phyloP scores from a whole-genome alignment of 495 filamentous ascomycete species.

The Aspergillus avenaceus region DNA sequence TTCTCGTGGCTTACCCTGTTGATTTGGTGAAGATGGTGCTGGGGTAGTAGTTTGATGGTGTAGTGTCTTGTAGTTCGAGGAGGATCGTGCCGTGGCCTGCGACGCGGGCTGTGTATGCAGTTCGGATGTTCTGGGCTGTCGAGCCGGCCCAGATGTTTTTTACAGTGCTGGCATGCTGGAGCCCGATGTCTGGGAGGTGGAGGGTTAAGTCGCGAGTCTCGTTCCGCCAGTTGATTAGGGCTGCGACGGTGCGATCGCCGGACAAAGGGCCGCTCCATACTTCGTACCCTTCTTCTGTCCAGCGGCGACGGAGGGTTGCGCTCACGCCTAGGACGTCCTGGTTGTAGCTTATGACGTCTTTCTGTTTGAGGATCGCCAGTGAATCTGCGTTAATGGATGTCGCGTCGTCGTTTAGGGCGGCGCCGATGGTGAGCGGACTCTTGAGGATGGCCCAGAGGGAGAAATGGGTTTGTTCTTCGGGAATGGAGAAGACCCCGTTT shows the following conservation, averaged over 20 bases:
- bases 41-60: conserved; percentile 21
- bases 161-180: conserved; percentile 33
- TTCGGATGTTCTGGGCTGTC: conserved; percentile 26
- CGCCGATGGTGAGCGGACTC: conserved; percentile 51
- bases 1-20: conserved; percentile 21
- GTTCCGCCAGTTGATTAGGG: conserved; percentile 43
- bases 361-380: conserved; percentile 41
- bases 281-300: conserved; percentile 42
- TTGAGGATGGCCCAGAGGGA: conserved; percentile 56
- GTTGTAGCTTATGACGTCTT: conserved; percentile 49
- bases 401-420: conserved; percentile 31
- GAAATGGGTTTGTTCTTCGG: conserved; percentile 51
- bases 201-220: conserved; percentile 34
- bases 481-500: conserved; percentile 27
- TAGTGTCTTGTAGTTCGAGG: conserved; percentile 35
- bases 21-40: conserved; percentile 12
- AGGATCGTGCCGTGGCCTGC: conserved; percentile 41
- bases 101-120: conserved; percentile 32
- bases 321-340: conserved; percentile 49
- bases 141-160: conserved; percentile 41
- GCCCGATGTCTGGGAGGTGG: conserved; percentile 34
- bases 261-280: conserved; percentile 46
- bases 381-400: conserved; percentile 27
- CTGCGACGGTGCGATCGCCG: conserved; percentile 33
- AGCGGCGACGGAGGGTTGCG: conserved; percentile 30